These are phyloP conservation scores for Penstemon eatonii DNA, from an alignment of 257 asterid genomes.

Conservation along the genomic window DNA sequence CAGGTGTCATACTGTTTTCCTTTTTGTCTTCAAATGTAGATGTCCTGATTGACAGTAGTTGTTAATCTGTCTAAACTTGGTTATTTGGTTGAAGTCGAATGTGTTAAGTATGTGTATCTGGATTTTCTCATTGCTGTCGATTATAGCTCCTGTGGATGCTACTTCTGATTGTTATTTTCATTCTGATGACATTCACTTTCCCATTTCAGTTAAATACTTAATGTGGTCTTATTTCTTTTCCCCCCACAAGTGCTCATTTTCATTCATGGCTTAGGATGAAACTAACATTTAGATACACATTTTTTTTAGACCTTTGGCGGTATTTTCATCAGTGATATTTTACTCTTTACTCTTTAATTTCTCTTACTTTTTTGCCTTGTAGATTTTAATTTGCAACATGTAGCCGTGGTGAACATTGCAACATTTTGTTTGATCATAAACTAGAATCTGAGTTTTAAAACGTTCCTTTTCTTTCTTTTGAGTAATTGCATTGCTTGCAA, in stretches of 20 bases:
- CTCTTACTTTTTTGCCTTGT: not conserved
- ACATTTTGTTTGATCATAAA: not conserved
- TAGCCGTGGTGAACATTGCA: not conserved
- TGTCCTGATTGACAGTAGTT: no score
- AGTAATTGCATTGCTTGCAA: not conserved
- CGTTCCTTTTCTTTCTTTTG: not conserved
- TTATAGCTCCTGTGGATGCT: not conserved
- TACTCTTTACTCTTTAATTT: not conserved
- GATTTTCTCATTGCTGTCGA: not conserved
- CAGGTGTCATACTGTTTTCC: not conserved
- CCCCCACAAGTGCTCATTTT: not conserved
- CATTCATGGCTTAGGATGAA: not conserved
- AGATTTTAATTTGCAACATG: not conserved
- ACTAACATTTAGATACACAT: not conserved
- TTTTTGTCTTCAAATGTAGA: not conserved
- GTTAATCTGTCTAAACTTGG: no score
- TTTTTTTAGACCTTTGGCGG: not conserved
- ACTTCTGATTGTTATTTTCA: not conserved
- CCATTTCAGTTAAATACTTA: not conserved
- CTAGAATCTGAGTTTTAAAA: not conserved
- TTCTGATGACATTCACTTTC: not conserved
- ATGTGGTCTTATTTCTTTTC: not conserved
- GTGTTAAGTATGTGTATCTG: no score
- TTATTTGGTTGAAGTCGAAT: no score
- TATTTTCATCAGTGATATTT: not conserved